These are phyloP conservation scores for Yarrowia divulgata DNA, from an alignment of 805 yeast genomes.

Conservation along the genomic window DNA sequence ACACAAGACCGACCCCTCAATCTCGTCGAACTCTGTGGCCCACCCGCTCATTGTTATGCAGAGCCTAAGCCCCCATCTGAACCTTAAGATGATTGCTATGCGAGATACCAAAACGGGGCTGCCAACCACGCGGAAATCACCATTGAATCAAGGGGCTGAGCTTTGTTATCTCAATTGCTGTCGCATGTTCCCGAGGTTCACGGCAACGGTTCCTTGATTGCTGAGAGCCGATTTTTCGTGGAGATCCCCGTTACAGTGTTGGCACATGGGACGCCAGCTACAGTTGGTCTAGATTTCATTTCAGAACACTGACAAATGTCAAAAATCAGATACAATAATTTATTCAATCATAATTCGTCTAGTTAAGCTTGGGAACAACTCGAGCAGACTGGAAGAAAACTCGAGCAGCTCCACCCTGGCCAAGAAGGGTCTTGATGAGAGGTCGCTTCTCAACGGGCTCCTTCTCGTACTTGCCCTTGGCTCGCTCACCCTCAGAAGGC, in stretches of 20 bases:
- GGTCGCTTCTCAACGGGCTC: conserved; percentile 52
- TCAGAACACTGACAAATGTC: background rate
- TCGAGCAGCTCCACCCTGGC: conserved; percentile 71
- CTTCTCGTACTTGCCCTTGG: conserved; percentile 39
- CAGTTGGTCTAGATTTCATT: background rate
- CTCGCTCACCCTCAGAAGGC: conserved; percentile 60
- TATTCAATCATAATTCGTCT: background rate
- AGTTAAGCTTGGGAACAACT: conserved; percentile 52
- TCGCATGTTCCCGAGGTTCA: background rate
- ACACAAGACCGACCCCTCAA: too few relatives aligned
- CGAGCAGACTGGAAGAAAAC: conserved; percentile 73
- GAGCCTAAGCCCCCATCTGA: conserved; percentile 1
- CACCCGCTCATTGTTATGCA: conserved; percentile 23
- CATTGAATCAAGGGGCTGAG: background rate
- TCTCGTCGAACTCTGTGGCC: too few relatives aligned
- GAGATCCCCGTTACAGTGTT: too few relatives aligned
- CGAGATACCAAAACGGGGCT: background rate
- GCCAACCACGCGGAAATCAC: background rate
- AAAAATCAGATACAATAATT: background rate
- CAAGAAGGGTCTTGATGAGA: conserved; percentile 63
- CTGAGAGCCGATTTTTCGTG: too few relatives aligned
- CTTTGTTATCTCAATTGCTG: background rate
- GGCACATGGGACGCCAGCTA: too few relatives aligned
- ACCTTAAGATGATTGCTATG: conserved; percentile 9
- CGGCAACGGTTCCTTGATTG: too few relatives aligned